Evolutionary conservation across 2,329 filamentous ascomycete genomes (phyloP), one percentile per base, ranked within the genome.

Genomic region (Harringtonia aguacate): DNA sequence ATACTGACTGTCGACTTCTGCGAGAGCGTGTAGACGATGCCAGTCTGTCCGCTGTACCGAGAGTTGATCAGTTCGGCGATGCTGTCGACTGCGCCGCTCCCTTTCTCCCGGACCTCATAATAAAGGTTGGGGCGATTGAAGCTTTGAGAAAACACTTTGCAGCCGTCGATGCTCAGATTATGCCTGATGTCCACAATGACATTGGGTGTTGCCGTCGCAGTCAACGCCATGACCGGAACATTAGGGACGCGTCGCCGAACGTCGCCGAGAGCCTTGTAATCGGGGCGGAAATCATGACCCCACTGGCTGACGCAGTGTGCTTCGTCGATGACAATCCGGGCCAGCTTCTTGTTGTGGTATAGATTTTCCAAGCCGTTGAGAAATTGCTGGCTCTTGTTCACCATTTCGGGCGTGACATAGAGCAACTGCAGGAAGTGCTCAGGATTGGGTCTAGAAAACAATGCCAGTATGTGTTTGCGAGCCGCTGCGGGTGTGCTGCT

Each of bases 281-380:
- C 90, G 1, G 89, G 90, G 37, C 94, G 79, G 59, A 98, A 98
- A 61, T 98, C 92, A 54, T 98, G 92, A 1, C 92, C 92, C 92
- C 92, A 98, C 68, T 98, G 89, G 61, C 92, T 97, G 22, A 98
- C 90, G 61, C 92, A 98, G 61, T 98, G 92, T n/a, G 92, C 92
- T 65, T 98, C 94, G 53, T 98, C 92, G 50, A 98, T 94, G 43
- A 98, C 92, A 39, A 98, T 78, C 22, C 92, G 79, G 15, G 94
- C 90, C 42, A 98, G 77, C 54, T 82, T 85, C 4, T 73, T 68
- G 41, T 78, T 78, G 14, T 63, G 62, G 59, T 95, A 75, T n/a
- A 98, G 69, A 3, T 68, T 69, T 41, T 76, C 65, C 50, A 98
- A 70, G 3, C 71, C 75, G 41, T 70, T 72, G 46, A 79, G 67